These are phyloP conservation scores for Polytolypa hystricis DNA, from an alignment of 2,329 filamentous ascomycete species.

Conservation along the genomic window DNA sequence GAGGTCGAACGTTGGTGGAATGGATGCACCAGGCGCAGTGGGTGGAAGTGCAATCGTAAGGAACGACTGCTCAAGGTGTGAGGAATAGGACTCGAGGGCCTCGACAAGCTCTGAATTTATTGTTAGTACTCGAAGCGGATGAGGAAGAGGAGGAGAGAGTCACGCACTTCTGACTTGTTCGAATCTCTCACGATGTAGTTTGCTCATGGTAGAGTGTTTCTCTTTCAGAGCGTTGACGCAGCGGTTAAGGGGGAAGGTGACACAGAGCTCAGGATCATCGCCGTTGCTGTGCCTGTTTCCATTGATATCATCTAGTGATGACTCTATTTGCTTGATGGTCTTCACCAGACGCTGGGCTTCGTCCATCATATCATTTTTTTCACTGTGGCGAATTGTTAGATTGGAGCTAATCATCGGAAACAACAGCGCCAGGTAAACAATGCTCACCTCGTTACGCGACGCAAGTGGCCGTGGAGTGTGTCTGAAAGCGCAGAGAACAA, in stretches of 20 bases:
- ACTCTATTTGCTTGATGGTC: constrained; percentile 85
- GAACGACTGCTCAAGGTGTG: constrained; percentile 83
- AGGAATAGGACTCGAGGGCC: constrained; percentile 90
- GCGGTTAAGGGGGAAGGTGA: constrained; percentile 71
- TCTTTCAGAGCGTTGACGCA: constrained; percentile 76
- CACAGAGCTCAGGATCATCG: constrained; percentile 50
- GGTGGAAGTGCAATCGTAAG: constrained; percentile 77
- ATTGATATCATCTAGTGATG: constrained; percentile 66
- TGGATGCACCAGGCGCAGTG: constrained; percentile 60
- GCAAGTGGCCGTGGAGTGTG: constrained; percentile 81
- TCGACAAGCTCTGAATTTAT: constrained; percentile 64
- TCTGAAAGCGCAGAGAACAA: constrained; percentile 87
- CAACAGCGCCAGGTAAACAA: neutral
- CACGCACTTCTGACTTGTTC: constrained; percentile 85
- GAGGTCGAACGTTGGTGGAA: constrained; percentile 81
- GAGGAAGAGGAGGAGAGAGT: neutral
- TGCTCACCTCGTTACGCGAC: constrained; percentile 58
- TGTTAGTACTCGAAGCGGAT: constrained; percentile 16
- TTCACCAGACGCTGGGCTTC: constrained; percentile 78
- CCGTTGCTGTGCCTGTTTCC: constrained; percentile 54
- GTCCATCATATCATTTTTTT: constrained; percentile 85
- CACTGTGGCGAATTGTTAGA: constrained; percentile 33
- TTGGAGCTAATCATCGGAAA: constrained; percentile 5
- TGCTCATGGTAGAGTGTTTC: constrained; percentile 69
- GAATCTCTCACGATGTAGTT: constrained; percentile 79